A percentile compares a stretch with the other conserved stretches of the same genome.
Conservation (phyloP, 805 yeast species). For the Candida dajiaensis region DNA sequence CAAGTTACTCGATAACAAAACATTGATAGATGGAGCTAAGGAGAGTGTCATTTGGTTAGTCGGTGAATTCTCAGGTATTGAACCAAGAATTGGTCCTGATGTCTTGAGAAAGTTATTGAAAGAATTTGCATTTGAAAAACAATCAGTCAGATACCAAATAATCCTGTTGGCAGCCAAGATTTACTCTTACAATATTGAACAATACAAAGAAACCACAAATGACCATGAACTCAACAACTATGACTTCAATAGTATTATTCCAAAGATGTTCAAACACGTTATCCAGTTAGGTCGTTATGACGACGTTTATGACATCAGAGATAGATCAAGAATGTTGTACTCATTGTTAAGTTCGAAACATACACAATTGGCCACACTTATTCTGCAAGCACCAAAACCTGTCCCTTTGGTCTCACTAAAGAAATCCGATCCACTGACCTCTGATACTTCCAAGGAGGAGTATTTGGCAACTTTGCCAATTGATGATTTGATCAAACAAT, state of each 20-base stretch:
- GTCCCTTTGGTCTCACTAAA: slow-evolving; percentile 36
- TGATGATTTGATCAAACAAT: slow-evolving; percentile 19
- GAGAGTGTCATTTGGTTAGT: slow-evolving; percentile 88
- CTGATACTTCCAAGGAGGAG: slow-evolving; percentile 11
- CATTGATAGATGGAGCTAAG: slow-evolving; percentile 46
- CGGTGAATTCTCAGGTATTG: slow-evolving; percentile 64
- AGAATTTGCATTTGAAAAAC: slow-evolving; percentile 47
- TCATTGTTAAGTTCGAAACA: slow-evolving; percentile 50
- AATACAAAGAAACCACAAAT: slow-evolving; percentile 24
- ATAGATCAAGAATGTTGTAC: slow-evolving; percentile 70
- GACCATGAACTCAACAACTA: slow-evolving; percentile 23
- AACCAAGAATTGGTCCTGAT: slow-evolving; percentile 62
- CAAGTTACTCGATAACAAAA: slow-evolving; percentile 22
- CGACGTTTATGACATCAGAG: slow-evolving; percentile 69
- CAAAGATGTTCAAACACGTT: slow-evolving; percentile 53
- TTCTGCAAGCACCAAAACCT: slow-evolving; percentile 75
- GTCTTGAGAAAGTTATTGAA: slow-evolving; percentile 54
- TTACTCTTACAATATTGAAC: slow-evolving; percentile 48
- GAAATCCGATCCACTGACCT: slow-evolving; percentile 13
- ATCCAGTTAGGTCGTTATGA: slow-evolving; percentile 70
- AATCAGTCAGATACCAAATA: slow-evolving; percentile 62
- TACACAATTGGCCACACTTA: slow-evolving; percentile 57
- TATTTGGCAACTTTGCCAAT: slow-evolving; percentile 17
- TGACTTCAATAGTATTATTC: slow-evolving; percentile 31
- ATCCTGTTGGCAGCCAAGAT: slow-evolving; percentile 71